These are phyloP conservation scores for Fusarium setosum DNA, from an alignment of 2,329 filamentous ascomycete genomes.

Conservation along the genomic window DNA sequence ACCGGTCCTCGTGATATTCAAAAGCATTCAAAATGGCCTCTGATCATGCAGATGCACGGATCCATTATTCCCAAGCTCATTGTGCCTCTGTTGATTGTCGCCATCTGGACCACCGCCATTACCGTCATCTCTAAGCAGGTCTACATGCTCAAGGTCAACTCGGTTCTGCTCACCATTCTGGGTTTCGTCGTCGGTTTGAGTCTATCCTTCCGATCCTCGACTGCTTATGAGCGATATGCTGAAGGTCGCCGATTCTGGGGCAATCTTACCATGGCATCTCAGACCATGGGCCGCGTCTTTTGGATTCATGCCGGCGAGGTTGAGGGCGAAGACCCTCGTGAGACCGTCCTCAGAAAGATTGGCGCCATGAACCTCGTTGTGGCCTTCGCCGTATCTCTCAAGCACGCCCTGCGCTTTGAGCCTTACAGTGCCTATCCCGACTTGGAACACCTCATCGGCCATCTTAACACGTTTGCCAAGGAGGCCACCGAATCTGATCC, in stretches of 20 bases:
- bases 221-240: constrained; percentile 79
- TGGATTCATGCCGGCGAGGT: constrained; percentile 81
- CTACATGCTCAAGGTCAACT: constrained; percentile 49
- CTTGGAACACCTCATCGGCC: constrained; percentile 74
- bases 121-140: constrained; percentile 64
- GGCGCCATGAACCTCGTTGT: constrained; percentile 82
- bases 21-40: constrained; percentile 81
- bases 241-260: constrained; percentile 75
- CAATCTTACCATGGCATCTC: constrained; percentile 68
- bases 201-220: constrained; percentile 81
- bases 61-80: constrained; percentile 81
- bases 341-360: constrained; percentile 77
- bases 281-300: constrained; percentile 79
- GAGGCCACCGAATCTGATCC: constrained; percentile 57
- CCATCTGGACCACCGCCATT: constrained; percentile 73
- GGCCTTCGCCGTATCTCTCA: constrained; percentile 81
- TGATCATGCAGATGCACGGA: constrained; percentile 80
- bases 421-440: constrained; percentile 83
- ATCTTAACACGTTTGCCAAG: constrained; percentile 81
- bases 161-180: constrained; percentile 74
- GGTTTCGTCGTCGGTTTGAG: constrained; percentile 85
- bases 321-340: constrained; percentile 64
- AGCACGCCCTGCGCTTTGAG: constrained; percentile 87
- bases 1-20: constrained; percentile 75
- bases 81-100: constrained; percentile 72